Conservation (phyloP, 345 rosid species). For the Eutrema yunnanense region DNA sequence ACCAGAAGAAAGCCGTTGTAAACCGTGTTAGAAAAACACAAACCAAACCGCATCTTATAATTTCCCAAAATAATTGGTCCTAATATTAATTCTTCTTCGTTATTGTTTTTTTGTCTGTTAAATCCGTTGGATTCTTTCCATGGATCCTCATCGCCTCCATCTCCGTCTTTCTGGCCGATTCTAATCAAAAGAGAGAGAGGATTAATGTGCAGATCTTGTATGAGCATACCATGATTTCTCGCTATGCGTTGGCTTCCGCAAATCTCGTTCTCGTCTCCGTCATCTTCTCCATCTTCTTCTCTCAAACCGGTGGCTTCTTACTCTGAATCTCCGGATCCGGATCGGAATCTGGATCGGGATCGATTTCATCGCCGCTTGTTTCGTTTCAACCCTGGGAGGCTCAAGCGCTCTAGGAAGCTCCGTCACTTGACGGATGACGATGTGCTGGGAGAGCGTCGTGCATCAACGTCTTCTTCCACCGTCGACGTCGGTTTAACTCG, state of each 20-base stretch:
- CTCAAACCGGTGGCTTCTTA: constrained; percentile 24
- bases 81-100: neutral
- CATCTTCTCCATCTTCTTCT: constrained; percentile 29
- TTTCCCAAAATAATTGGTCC: constrained; percentile 6
- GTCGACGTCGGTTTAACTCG: constrained; percentile 15
- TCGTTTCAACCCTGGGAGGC: constrained; percentile 33
- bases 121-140: constrained; percentile 27
- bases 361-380: constrained; percentile 23
- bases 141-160: constrained; percentile 24
- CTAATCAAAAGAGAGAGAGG: neutral
- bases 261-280: constrained; percentile 44
- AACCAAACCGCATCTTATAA: neutral
- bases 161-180: constrained; percentile 6
- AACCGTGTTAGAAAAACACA: neutral
- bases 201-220: neutral
- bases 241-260: constrained; percentile 80
- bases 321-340: constrained; percentile 19
- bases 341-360: constrained; percentile 13
- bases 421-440: constrained; percentile 52
- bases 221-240: constrained; percentile 34
- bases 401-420: constrained; percentile 53
- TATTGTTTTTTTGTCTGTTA: constrained; percentile 15
- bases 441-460: constrained; percentile 19
- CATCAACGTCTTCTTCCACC: constrained; percentile 15
- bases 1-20: neutral